These are phyloP conservation scores for Ascosphaera apis DNA, from an alignment of 2,329 filamentous ascomycete species.

Conservation along the genomic window DNA sequence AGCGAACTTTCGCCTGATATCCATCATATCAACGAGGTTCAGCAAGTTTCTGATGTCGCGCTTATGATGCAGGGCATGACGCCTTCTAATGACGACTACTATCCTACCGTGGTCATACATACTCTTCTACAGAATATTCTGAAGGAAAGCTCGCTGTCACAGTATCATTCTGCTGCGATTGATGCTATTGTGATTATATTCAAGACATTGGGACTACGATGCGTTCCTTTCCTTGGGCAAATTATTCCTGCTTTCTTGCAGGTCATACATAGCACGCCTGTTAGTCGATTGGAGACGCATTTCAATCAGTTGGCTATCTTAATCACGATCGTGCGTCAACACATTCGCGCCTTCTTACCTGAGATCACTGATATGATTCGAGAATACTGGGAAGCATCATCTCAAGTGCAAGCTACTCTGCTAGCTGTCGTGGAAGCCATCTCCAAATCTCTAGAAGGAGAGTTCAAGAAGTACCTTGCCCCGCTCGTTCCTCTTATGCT, in stretches of 20 bases:
- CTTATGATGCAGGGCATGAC: constrained; percentile 95
- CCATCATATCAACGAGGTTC: constrained; percentile 43
- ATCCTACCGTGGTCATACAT: constrained; percentile 92
- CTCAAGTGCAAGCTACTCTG: constrained; percentile 72
- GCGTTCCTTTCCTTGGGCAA: constrained; percentile 77
- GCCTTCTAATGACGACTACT: constrained; percentile 94
- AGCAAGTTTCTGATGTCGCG: constrained; percentile 68
- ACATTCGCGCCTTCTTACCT: constrained; percentile 75
- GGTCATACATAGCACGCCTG: constrained; percentile 63
- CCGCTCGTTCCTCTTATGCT: constrained; percentile 82
- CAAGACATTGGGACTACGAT: constrained; percentile 84
- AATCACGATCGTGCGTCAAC: constrained; percentile 85
- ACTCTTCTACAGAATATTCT: constrained; percentile 69
- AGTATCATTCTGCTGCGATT: constrained; percentile 83
- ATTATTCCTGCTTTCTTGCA: constrained; percentile 85
- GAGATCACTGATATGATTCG: constrained; percentile 69
- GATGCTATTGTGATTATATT: constrained; percentile 99
- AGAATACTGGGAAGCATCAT: constrained; percentile 69
- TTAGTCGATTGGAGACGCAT: constrained; percentile 69
- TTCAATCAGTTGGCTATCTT: constrained; percentile 90
- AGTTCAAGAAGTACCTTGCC: constrained; percentile 93
- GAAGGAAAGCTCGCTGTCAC: constrained; percentile 68
- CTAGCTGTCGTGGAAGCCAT: constrained; percentile 83
- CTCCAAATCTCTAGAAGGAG: constrained; percentile 75
- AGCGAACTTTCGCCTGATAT: constrained; percentile 71